A percentile compares a stretch with the other conserved stretches of the same genome.
phyloP scores from a whole-genome alignment of 192 early-diverging fungal genomes.

The Coemansia furcata region DNA sequence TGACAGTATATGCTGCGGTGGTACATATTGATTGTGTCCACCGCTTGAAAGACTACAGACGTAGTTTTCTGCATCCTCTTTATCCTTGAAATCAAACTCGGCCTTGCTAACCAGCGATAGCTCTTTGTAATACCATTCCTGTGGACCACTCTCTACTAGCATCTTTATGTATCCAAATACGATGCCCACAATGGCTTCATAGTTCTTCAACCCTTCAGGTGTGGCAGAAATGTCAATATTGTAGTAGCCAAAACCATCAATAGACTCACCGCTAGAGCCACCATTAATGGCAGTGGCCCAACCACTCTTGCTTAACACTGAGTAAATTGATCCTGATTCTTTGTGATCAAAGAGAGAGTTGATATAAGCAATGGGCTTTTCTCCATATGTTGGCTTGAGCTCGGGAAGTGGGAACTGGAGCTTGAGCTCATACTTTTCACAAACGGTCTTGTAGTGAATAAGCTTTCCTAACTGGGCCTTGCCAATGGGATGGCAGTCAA shows the following conservation, averaged over 20 bases:
- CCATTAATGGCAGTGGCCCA: conserved; percentile 78
- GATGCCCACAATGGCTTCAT: conserved; percentile 11
- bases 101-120: conserved; percentile 32
- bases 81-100: conserved; percentile 64
- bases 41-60: background rate
- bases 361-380: conserved; percentile 64
- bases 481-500: conserved; percentile 63
- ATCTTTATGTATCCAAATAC: conserved; percentile 32
- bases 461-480: conserved; percentile 63
- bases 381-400: conserved; percentile 49
- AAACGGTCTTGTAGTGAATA: conserved; percentile 68
- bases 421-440: conserved; percentile 63
- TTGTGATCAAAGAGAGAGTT: conserved; percentile 78
- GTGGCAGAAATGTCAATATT: conserved; percentile 13
- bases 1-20: conserved; percentile 60
- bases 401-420: conserved; percentile 82
- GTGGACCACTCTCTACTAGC: background rate
- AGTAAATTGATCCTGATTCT: conserved; percentile 76
- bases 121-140: conserved; percentile 27
- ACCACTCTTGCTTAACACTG: conserved; percentile 72
- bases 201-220: conserved; percentile 10
- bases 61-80: conserved; percentile 54
- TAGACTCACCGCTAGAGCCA: conserved; percentile 8
- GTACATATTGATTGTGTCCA: conserved; percentile 60
- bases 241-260: conserved; percentile 17